These are phyloP conservation scores for Meira miltonrushii DNA, from an alignment of 1,284 basidiomycete genomes.

Conservation along the genomic window DNA sequence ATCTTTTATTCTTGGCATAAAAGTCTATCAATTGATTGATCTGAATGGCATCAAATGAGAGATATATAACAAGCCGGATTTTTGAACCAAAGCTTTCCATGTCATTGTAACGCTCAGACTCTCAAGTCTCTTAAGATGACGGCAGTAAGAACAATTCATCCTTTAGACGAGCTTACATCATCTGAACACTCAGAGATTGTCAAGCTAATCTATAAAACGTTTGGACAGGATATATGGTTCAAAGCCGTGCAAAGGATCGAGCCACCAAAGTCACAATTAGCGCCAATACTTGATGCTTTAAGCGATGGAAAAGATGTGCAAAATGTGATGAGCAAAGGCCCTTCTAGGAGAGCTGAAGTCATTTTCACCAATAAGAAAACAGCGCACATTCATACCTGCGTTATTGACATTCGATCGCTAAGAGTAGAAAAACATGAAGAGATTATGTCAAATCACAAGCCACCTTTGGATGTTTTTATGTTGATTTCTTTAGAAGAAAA, in stretches of 20 bases:
- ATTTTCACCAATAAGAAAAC: slow-evolving; percentile 20
- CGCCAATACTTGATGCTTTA: slow-evolving; percentile 23
- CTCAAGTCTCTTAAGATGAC: background rate
- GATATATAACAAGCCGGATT: no score
- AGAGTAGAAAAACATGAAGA: slow-evolving; percentile 17
- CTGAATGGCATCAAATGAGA: no score
- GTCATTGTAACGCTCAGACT: no score
- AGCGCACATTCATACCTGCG: slow-evolving; percentile 16
- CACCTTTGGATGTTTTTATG: slow-evolving; percentile 25
- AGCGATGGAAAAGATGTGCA: slow-evolving; percentile 10
- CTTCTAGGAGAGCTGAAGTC: slow-evolving; percentile 19
- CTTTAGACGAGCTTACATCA: slow-evolving; percentile 21
- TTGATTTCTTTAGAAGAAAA: slow-evolving; percentile 17
- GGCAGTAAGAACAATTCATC: slow-evolving; percentile 7
- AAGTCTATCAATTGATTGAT: no score
- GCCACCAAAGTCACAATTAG: slow-evolving; percentile 21
- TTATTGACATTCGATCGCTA: slow-evolving; percentile 15
- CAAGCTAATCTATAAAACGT: slow-evolving; percentile 13
- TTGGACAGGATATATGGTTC: slow-evolving; percentile 21
- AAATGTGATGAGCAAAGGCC: slow-evolving; percentile 2
- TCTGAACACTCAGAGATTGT: slow-evolving; percentile 20
- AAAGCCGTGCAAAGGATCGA: slow-evolving; percentile 23
- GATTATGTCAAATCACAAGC: slow-evolving; percentile 14
- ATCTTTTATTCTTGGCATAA: no score
- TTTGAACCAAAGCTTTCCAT: no score